A percentile compares a stretch with the other conserved stretches of the same genome.
Evolutionary conservation across 2,329 filamentous ascomycete species (phyloP).

Genomic region (Xylaria sp.): DNA sequence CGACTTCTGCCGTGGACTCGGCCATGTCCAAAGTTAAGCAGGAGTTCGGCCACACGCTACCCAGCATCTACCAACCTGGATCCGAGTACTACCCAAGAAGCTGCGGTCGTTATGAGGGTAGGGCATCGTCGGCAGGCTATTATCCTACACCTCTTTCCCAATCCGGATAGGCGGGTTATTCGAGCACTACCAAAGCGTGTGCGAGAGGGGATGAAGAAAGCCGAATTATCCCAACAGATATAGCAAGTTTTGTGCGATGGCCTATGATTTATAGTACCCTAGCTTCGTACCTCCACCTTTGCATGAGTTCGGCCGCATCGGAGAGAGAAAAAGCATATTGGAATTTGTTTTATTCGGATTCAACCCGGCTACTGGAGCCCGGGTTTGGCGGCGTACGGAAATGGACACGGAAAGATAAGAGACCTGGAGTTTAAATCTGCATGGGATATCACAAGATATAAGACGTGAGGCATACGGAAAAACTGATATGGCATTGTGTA

Average conservation of each 20-base stretch:
- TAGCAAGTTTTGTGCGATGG: constrained; percentile 32
- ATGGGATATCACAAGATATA: constrained; percentile 36
- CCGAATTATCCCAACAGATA: constrained; percentile 27
- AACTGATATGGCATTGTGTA: constrained; percentile 40
- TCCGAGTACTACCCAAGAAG: constrained; percentile 54
- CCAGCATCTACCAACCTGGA: constrained; percentile 61
- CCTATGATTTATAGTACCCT: constrained; percentile 33
- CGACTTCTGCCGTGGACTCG: constrained; percentile 50
- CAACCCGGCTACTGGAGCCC: constrained; percentile 34
- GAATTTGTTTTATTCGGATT: constrained; percentile 40
- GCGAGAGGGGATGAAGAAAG: constrained; percentile 13
- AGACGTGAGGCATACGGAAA: constrained; percentile 44
- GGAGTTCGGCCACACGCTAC: constrained; percentile 60
- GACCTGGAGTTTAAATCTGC: constrained; percentile 39
- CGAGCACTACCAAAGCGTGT: constrained; percentile 15
- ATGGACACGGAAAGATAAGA: constrained; percentile 38
- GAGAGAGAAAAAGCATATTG: constrained; percentile 48
- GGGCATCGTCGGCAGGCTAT: constrained; percentile 62
- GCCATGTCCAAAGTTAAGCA: constrained; percentile 59
- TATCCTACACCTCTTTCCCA: constrained; percentile 65
- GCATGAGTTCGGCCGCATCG: constrained; percentile 41
- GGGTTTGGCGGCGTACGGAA: constrained; percentile 45
- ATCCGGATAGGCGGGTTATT: constrained; percentile 50
- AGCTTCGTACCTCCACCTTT: constrained; percentile 38
- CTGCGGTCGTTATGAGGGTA: constrained; percentile 65